Base-by-base conservation (phyloP, 2,329 filamentous ascomycete species). In the Ophiocordyceps polyrhachis-furcata region DNA sequence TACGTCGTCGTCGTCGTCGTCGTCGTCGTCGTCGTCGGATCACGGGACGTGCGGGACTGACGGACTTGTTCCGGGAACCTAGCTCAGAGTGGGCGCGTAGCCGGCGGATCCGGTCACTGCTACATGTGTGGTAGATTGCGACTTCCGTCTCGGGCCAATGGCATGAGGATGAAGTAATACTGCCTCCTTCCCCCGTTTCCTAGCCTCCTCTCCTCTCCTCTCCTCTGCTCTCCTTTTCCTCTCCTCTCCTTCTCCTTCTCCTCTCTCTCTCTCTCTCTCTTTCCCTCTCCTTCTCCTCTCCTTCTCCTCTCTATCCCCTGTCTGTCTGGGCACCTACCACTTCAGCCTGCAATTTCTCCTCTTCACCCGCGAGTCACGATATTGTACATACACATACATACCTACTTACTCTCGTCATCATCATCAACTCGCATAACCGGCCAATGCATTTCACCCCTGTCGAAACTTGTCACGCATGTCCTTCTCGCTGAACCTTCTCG, bases 401-500 rank as follows among this genome's bases (percentile, higher is more conserved):
- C n/a, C n/a, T n/a, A n/a, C n/a, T n/a, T n/a, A n/a, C n/a, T 37
- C 32, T 23, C 28, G 41, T 37, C 19, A 28, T 11, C 13, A n/a
- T 32, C 32, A 21, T n/a, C n/a, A n/a, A n/a, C 20, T 14, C 17
- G 35, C 35, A 38, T 17, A 17, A 17, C 11, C 6, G 6, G 14
- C 20, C 2, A 17, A 19, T 25, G 14, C 40, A 25, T n/a, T 14
- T 19, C 19, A 9, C 23, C 14, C 17, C 13, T 49, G 49, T 17
- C 51, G 52, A 44, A 76, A 83, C 57, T 79, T 81, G 42, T 61
- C 59, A 31, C 52, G 58, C 47, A 84, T 79, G 47, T 83, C 80
- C 48, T 74, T 72, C 55, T 81, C 74, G 0, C 64, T 71, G 51
- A 88, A 85, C 43, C 62, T 64, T 40, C 70, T 64, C n/a, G 81